Evolutionary conservation across 495 filamentous ascomycete species (phyloP).

Genomic region (Xylona heveae): DNA sequence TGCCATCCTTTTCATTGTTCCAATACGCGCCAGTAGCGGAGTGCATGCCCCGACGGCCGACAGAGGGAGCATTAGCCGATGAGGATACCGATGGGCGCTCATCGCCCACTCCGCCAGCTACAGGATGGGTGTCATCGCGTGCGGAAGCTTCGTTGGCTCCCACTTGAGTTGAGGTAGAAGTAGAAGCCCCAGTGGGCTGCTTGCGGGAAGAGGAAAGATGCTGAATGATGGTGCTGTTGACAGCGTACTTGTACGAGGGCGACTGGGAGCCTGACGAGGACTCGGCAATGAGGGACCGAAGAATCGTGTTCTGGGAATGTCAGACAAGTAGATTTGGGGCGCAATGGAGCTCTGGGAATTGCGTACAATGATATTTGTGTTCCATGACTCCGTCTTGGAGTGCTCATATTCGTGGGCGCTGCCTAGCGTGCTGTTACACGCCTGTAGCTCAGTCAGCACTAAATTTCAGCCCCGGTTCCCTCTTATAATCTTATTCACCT

Average conservation of each 20-base stretch:
- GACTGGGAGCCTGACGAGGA: conserved; percentile 25
- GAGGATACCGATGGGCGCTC: background rate
- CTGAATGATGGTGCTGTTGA: conserved; percentile 96
- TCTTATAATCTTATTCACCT: too few relatives aligned
- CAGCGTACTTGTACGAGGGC: conserved; percentile 62
- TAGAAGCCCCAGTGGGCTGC: background rate
- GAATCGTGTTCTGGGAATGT: conserved; percentile 49
- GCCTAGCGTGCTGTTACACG: conserved; percentile 58
- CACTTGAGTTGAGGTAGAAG: background rate
- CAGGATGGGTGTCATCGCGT: background rate
- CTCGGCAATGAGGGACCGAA: conserved; percentile 68
- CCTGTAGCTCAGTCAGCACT: too few relatives aligned
- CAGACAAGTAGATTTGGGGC: background rate
- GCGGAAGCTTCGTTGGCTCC: background rate
- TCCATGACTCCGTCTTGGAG: conserved; percentile 60
- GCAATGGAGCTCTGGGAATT: conserved; percentile 3
- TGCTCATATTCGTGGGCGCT: conserved; percentile 62
- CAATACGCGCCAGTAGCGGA: conserved; percentile 85
- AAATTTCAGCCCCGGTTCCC: too few relatives aligned
- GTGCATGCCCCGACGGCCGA: conserved; percentile 86
- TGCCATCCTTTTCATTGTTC: conserved; percentile 93
- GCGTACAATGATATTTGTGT: conserved; percentile 73
- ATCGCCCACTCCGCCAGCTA: background rate
- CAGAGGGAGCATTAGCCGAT: conserved; percentile 8
- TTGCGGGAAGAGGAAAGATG: conserved; percentile 29